phyloP scores from a whole-genome alignment of 2,329 filamentous ascomycete species.

The Verticillium nubilum region DNA sequence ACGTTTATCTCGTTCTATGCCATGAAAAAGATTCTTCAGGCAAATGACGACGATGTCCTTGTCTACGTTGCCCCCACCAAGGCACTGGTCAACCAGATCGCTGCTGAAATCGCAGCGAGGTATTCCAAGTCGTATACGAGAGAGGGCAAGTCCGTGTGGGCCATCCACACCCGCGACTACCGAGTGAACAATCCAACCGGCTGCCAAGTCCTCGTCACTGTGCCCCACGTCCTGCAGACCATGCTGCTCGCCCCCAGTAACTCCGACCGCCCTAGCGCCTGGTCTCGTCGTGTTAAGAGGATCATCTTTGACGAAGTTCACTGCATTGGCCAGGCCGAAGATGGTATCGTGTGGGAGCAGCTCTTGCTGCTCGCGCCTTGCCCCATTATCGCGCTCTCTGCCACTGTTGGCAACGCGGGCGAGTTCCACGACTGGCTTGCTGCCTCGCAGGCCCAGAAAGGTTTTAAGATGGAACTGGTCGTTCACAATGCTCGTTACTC shows the following conservation, averaged over 20 bases:
- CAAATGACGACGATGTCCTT: slow-evolving; percentile 62
- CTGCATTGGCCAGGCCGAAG: slow-evolving; percentile 67
- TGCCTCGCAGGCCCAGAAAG: slow-evolving; percentile 57
- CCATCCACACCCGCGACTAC: slow-evolving; percentile 71
- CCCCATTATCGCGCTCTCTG: slow-evolving; percentile 73
- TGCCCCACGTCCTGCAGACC: slow-evolving; percentile 73
- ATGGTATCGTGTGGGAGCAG: slow-evolving; percentile 57
- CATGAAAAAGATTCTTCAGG: slow-evolving; percentile 69
- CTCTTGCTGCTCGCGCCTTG: slow-evolving; percentile 68
- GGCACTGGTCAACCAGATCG: slow-evolving; percentile 78
- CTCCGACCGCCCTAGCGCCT: slow-evolving; percentile 46
- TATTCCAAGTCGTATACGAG: slow-evolving; percentile 63
- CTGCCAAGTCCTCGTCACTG: slow-evolving; percentile 72
- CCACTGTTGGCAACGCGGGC: slow-evolving; percentile 70
- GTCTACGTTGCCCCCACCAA: slow-evolving; percentile 81
- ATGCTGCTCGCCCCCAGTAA: slow-evolving; percentile 66
- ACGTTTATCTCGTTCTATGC: slow-evolving; percentile 83
- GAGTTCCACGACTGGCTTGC: slow-evolving; percentile 66
- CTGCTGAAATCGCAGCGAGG: slow-evolving; percentile 69
- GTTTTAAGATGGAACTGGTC: slow-evolving; percentile 61
- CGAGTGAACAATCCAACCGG: slow-evolving; percentile 67
- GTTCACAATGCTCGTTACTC: slow-evolving; percentile 66
- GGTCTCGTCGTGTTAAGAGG: slow-evolving; percentile 62
- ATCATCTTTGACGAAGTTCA: slow-evolving; percentile 84
- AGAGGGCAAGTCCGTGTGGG: slow-evolving; percentile 66